Conservation (phyloP, 352 stramenopile species). For the Phytopythium boreale region DNA sequence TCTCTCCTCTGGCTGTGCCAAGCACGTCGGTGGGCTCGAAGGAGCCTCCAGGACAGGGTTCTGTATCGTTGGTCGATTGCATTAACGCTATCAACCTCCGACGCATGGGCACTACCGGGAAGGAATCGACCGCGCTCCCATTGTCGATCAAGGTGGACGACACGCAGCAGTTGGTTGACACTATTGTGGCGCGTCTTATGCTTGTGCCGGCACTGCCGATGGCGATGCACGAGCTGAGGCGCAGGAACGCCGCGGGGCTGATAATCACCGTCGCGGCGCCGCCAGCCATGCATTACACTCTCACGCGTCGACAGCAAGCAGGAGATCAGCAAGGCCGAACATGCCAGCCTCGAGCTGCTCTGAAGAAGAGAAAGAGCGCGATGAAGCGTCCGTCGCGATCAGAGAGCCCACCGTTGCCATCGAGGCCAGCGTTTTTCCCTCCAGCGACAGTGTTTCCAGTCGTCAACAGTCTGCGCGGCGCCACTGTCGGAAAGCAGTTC, state of each 20-base stretch:
- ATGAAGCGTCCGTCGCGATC: neutral
- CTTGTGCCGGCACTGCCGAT: conserved; percentile 42
- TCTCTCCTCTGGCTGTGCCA: neutral
- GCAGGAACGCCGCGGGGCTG: conserved; percentile 24
- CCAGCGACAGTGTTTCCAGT: conserved; percentile 39
- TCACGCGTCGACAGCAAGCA: conserved; percentile 3
- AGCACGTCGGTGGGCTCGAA: neutral
- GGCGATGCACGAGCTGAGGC: conserved; percentile 51
- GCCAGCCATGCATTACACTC: conserved; percentile 44
- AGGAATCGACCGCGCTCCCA: conserved; percentile 10
- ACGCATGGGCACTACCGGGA: conserved; percentile 19
- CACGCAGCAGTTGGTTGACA: conserved; percentile 31
- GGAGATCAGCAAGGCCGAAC: neutral
- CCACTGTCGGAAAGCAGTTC: conserved; percentile 42
- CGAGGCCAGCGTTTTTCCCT: neutral
- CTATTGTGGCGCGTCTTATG: conserved; percentile 27
- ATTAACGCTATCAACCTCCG: conserved; percentile 62
- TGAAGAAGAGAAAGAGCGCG: neutral
- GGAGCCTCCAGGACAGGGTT: neutral
- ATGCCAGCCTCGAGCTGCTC: neutral
- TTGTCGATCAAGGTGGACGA: conserved; percentile 41
- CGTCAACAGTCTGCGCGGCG: conserved; percentile 39
- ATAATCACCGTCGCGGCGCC: conserved; percentile 46
- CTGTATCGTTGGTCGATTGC: conserved; percentile 33
- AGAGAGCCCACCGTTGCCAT: neutral